Base-by-base conservation (phyloP, 805 yeast genomes). In the Ogataea nakhonphanomensis region DNA sequence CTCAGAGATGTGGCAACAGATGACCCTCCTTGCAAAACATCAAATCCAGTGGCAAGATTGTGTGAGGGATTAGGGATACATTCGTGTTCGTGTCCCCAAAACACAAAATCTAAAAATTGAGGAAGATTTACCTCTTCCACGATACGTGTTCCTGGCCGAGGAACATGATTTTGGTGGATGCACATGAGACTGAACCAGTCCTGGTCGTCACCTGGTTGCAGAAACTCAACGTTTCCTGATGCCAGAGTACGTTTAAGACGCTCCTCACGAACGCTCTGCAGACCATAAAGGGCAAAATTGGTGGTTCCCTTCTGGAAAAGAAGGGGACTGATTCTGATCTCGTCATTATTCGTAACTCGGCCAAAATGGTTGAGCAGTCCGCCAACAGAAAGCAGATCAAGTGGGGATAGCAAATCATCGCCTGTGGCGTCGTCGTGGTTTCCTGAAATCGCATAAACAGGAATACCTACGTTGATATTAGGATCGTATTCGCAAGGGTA, bases 81-180 rank as follows among this genome's bases (percentile, higher is more conserved):
- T 58, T 93, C 97, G 62, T 93, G 99, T 59, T 93, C 99, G 61
- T 93, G 99, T 12, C 99, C 99, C 99, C 99, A 93, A 2, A 90
- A 65, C 0, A 93, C 81, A 41, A 91, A 68, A 56, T 93, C 89
- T 33, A 93, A 54, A 57, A 90, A 89, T 7, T 72, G 67, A 0
- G 98, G 99, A 17, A 93, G 64, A 51, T 85, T 84, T 38, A 71
- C 73, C 48, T 90, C 98, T 5, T 97, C 98, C 4, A 93, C 67
- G 49, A 84, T 84, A 4, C 87, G 80, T 0, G 95, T 85, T 31
- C 79, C 78, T 1, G 95, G 77, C 53, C 90, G 90, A 5, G 83
- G 78, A 2, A 80, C 74, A 57, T 86, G 96, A 62, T 93, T 93
- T 62, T 93, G 99, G 61, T 93, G 99, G 7, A 93, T 83, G 34